phyloP scores from a whole-genome alignment of 768 basidiomycete genomes.

The Russula lepida region DNA sequence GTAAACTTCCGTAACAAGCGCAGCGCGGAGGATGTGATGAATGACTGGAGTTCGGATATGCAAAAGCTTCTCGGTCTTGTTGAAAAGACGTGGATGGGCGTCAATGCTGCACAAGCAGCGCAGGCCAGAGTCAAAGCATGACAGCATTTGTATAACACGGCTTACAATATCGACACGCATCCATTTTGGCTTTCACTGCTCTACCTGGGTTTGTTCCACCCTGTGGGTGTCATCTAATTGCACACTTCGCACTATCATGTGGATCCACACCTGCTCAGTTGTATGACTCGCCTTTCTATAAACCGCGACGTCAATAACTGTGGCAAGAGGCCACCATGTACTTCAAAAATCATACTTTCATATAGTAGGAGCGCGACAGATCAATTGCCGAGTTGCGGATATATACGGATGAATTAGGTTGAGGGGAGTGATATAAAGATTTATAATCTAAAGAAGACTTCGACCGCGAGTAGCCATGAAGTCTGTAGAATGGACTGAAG shows the following conservation, averaged over 20 bases:
- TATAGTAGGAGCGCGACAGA: too few relatives aligned
- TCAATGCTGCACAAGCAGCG: conserved; percentile 84
- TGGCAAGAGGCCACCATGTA: background rate
- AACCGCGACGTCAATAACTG: background rate
- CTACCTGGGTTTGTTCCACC: background rate
- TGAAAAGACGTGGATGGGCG: conserved; percentile 99
- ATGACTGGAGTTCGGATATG: conserved; percentile 97
- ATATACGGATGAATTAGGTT: background rate
- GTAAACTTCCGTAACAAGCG: conserved; percentile 80
- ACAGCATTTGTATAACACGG: background rate
- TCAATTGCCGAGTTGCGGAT: background rate
- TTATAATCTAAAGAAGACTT: background rate
- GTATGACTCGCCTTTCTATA: background rate
- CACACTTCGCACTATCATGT: background rate
- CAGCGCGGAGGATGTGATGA: conserved; percentile 88
- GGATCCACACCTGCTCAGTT: background rate
- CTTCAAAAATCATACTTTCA: background rate
- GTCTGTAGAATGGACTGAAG: background rate
- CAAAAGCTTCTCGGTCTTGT: conserved; percentile 82
- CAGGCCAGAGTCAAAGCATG: conserved; percentile 53
- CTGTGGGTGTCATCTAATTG: background rate
- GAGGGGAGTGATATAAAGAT: background rate
- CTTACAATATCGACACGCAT: background rate
- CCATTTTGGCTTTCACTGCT: background rate
- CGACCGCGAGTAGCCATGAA: conserved; percentile 7